Base-by-base conservation (phyloP, 139 green algal species). In the Auxenochlorella pyrenoidosa region DNA sequence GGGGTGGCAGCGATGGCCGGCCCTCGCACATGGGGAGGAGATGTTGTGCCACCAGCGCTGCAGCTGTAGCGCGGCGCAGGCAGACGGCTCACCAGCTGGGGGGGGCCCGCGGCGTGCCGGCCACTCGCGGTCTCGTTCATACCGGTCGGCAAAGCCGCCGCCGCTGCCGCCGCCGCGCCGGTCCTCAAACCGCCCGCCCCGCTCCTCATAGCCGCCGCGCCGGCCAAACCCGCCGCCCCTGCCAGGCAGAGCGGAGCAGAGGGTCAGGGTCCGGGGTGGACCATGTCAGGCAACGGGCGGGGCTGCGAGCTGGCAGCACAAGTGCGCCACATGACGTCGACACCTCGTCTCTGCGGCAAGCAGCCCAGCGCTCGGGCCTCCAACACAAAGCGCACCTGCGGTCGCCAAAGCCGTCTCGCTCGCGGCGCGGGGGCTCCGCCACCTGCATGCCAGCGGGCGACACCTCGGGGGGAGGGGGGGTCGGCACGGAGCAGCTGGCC, bases 341-440 rank as follows among this genome's bases (percentile, higher is more conserved):
- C n/a, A n/a, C n/a, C n/a, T n/a, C n/a, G n/a, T n/a, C n/a, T n/a
- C n/a, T n/a, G n/a, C n/a, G n/a, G n/a, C n/a, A n/a, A n/a, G n/a
- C n/a, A n/a, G 47, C 47, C 6, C 47, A 54, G 47, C 47, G 10
- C 47, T 18, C 47, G 8, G 47, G 47, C 47, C 47, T 71, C 63
- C 28, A n/a, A 10, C 43, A 32, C 22, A 15, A 5, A 30, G 40
- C 71, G 32, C 63, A 75, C 86, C 79, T 36, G 34, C 80, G 60
- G 34, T 75, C 80, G 16, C 58, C 59, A 60, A 85, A 85, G 82
- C 65, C 40, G 26, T 81, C 87, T 30, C 63, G 38, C 30, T 68
- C 87, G 70, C 68, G 26, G n/a, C 76, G 80, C 43, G 28, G 83
- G 58, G 88, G 83, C 83, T 94, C 89, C 30, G 91, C 91, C 58